Evolutionary conservation across 805 yeast genomes (phyloP).

Genomic region (Pichia rugopelliculosa): DNA sequence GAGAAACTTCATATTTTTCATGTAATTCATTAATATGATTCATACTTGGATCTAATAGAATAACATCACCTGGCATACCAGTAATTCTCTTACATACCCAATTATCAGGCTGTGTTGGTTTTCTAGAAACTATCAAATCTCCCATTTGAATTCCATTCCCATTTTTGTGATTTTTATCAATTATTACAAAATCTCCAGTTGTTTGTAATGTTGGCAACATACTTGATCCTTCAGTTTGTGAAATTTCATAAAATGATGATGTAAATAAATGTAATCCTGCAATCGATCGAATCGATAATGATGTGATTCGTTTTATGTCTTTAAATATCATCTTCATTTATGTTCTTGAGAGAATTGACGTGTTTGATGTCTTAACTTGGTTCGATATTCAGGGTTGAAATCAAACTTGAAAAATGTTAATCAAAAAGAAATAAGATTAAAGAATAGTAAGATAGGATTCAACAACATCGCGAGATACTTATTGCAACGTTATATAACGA

Average conservation of each 20-base stretch:
- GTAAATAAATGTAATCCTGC: slow-evolving; percentile 53
- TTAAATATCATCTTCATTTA: not conserved
- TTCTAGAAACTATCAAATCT: slow-evolving; percentile 78
- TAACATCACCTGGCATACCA: slow-evolving; percentile 92
- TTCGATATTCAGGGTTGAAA: too few relatives aligned
- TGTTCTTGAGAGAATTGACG: too few relatives aligned
- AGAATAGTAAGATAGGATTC: too few relatives aligned
- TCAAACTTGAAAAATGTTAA: too few relatives aligned
- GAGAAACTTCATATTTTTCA: not conserved
- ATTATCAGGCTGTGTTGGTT: slow-evolving; percentile 82
- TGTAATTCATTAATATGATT: slow-evolving; percentile 33
- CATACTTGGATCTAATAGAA: slow-evolving; percentile 73
- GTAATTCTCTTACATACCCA: slow-evolving; percentile 89
- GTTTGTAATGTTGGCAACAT: slow-evolving; percentile 88
- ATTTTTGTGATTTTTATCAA: slow-evolving; percentile 51
- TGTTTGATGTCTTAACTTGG: not conserved
- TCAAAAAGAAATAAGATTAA: too few relatives aligned
- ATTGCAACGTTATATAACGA: too few relatives aligned
- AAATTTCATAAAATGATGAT: slow-evolving; percentile 20
- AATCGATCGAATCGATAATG: slow-evolving; percentile 48
- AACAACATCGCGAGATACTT: not conserved
- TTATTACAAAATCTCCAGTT: slow-evolving; percentile 71
- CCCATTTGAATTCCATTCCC: slow-evolving; percentile 73
- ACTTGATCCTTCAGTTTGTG: slow-evolving; percentile 82
- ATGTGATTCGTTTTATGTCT: slow-evolving; percentile 15